Conservation (phyloP, 2,329 filamentous ascomycete genomes). For the Akanthomyces dipterigenus region DNA sequence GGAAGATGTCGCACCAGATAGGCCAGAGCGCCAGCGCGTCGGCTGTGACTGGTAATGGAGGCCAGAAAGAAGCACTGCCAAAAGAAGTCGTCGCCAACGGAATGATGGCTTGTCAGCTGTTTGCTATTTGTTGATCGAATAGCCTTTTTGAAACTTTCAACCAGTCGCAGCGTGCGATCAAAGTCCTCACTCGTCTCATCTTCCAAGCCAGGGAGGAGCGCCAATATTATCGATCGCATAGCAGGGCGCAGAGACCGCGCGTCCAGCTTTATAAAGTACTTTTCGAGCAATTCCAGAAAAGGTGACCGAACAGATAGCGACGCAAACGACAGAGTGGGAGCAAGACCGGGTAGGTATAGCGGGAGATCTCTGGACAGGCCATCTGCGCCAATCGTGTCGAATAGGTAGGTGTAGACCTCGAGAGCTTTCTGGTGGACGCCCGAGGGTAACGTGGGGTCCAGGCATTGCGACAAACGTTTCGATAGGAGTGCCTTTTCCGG, state of each 20-base stretch:
- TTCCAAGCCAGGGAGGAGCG: conserved; percentile 85
- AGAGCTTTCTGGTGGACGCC: conserved; percentile 96
- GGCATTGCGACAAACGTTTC: conserved; percentile 87
- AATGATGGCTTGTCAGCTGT: conserved; percentile 45
- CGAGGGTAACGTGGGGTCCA: conserved; percentile 87
- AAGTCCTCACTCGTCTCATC: conserved; percentile 98
- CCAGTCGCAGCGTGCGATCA: conserved; percentile 71
- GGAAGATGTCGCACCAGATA: conserved; percentile 78
- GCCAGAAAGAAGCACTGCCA: conserved; percentile 98
- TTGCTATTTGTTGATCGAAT: conserved; percentile 50
- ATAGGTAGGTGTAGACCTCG: conserved; percentile 88
- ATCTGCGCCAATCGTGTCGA: conserved; percentile 75
- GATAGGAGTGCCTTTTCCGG: conserved; percentile 79
- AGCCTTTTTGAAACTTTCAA: conserved; percentile 69
- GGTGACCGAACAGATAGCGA: conserved; percentile 83
- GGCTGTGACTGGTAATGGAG: conserved; percentile 79
- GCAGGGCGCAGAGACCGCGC: conserved; percentile 70
- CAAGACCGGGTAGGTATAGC: conserved; percentile 83
- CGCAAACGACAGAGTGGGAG: conserved; percentile 86
- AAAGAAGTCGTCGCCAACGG: conserved; percentile 75
- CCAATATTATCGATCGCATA: conserved; percentile 81
- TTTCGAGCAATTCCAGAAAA: conserved; percentile 78
- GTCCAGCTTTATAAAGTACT: conserved; percentile 67
- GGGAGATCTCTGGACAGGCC: conserved; percentile 74
- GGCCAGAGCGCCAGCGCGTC: conserved; percentile 79